A percentile compares a stretch with the other conserved stretches of the same genome.
Conservation (phyloP, 495 filamentous ascomycete species). For the Lophiotrema nucula region DNA sequence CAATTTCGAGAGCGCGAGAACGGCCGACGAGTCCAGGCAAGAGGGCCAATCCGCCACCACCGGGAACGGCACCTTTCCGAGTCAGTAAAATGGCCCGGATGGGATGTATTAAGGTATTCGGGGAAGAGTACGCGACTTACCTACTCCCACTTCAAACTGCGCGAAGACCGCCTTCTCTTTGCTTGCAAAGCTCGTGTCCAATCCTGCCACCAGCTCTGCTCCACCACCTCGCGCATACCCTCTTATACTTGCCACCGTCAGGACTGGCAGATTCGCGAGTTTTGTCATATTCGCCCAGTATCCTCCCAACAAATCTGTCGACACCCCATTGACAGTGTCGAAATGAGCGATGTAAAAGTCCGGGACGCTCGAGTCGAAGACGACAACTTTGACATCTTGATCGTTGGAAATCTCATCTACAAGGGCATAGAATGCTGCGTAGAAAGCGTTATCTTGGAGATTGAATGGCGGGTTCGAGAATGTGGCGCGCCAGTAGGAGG, state of each 20-base stretch:
- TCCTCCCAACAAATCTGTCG: background rate
- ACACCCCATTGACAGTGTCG: background rate
- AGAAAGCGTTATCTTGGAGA: constrained; percentile 1
- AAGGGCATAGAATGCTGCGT: background rate
- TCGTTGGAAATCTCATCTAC: background rate
- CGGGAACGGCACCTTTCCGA: no score
- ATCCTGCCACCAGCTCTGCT: no score
- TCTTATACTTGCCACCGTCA: no score
- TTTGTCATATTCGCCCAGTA: no score
- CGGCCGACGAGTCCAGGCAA: background rate
- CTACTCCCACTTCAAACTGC: no score
- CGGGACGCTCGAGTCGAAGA: background rate
- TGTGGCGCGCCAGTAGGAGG: background rate
- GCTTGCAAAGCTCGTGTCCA: no score
- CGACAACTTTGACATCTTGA: background rate
- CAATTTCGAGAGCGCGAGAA: background rate
- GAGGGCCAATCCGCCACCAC: background rate
- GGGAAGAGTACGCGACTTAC: no score
- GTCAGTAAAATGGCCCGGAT: no score
- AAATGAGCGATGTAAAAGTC: constrained; percentile 5
- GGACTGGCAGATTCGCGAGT: no score
- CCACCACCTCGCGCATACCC: no score
- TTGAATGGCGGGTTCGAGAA: constrained; percentile 1
- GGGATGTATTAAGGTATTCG: no score
- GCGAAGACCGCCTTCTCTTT: no score